Conservation (phyloP, 2,329 filamentous ascomycete species). For the Alternaria sp. region DNA sequence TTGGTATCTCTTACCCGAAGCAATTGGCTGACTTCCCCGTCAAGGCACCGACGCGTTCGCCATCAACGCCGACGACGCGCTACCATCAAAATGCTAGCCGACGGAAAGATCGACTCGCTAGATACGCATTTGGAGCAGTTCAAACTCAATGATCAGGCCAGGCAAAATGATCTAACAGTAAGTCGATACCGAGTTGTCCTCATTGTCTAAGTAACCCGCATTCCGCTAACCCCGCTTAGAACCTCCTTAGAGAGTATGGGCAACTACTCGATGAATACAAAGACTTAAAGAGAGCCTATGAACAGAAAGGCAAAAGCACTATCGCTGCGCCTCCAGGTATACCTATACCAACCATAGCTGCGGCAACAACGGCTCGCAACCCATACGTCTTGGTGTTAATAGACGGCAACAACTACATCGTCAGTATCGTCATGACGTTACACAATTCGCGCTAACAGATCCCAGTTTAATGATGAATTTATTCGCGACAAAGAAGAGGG, state of each 20-base stretch:
- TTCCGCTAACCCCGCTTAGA: conserved; percentile 21
- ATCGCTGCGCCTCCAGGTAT: conserved; percentile 41
- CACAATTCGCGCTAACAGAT: conserved; percentile 4
- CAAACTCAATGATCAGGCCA: conserved; percentile 28
- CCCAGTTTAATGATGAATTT: conserved; percentile 58
- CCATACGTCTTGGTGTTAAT: conserved; percentile 67
- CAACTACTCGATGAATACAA: conserved; percentile 62
- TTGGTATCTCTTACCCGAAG: neutral
- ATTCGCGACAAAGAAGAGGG: conserved; percentile 59
- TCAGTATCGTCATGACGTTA: no score
- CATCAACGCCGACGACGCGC: neutral
- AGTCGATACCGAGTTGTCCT: neutral
- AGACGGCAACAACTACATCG: conserved; percentile 66
- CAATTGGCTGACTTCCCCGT: neutral
- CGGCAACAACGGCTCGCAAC: conserved; percentile 46
- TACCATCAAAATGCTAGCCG: conserved; percentile 27
- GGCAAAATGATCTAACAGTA: conserved; percentile 29
- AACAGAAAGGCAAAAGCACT: conserved; percentile 60
- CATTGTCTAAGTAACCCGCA: neutral
- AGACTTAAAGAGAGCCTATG: conserved; percentile 62
- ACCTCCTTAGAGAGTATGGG: conserved; percentile 50
- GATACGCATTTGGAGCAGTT: conserved; percentile 39
- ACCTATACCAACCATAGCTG: conserved; percentile 33
- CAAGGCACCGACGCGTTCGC: neutral
- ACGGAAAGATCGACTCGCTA: conserved; percentile 32